phyloP scores from a whole-genome alignment of 2,329 filamentous ascomycete species.

The Colletotrichum sp. region DNA sequence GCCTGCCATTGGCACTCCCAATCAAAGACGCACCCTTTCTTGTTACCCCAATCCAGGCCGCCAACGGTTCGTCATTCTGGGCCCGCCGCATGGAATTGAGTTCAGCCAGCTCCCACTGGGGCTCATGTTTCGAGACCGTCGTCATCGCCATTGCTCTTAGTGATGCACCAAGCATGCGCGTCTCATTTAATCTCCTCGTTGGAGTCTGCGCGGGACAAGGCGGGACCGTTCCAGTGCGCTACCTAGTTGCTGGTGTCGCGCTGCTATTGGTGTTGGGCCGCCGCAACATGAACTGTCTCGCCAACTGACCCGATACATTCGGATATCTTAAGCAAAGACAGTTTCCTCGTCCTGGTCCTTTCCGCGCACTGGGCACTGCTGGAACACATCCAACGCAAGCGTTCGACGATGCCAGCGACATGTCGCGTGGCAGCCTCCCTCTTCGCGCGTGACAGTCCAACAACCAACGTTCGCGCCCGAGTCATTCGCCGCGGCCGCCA shows the following conservation, averaged over 20 bases:
- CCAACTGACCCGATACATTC: not conserved
- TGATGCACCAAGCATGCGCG: not conserved
- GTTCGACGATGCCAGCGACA: not conserved
- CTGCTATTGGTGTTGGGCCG: not conserved
- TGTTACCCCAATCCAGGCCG: not conserved
- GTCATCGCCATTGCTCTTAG: not conserved
- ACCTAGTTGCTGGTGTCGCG: not conserved
- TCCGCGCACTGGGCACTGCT: not conserved
- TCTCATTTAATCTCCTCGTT: not conserved
- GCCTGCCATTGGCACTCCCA: not conserved
- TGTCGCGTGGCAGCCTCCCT: not conserved
- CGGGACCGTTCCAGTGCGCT: not conserved
- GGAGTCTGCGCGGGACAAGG: not conserved
- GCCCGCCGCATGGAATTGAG: not conserved
- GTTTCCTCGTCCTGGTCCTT: not conserved
- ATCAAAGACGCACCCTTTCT: not conserved
- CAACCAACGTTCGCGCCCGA: not conserved
- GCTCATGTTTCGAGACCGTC: not conserved
- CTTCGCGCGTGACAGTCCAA: not conserved
- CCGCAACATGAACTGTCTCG: not conserved
- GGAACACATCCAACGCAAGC: not conserved
- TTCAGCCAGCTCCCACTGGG: not conserved
- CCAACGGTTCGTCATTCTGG: not conserved
- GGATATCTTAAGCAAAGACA: not conserved
- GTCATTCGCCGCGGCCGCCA: conserved; percentile 4